Conservation (phyloP, 176 grass and related monocot genomes). For the Aegilops speltoides region DNA sequence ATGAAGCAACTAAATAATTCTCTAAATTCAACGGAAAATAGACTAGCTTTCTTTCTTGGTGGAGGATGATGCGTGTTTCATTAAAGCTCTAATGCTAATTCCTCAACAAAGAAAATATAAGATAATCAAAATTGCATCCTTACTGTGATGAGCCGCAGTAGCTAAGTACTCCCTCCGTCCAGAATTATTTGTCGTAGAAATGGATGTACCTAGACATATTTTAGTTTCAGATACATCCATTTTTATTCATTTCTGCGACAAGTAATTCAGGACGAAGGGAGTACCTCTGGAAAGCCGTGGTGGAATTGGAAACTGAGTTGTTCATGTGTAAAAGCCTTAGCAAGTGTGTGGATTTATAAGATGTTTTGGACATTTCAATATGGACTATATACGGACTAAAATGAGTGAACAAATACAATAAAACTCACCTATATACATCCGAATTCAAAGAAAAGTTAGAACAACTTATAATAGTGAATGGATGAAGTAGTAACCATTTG, state of each 20-base stretch:
- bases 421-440: too few relatives aligned
- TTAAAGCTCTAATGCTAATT: conserved; percentile 5
- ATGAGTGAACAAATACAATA: too few relatives aligned
- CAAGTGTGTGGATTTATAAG: not conserved
- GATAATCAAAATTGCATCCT: not conserved
- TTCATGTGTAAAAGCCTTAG: not conserved
- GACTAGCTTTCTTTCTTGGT: conserved; percentile 25
- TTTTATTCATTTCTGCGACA: too few relatives aligned
- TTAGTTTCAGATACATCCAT: too few relatives aligned
- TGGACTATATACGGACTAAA: too few relatives aligned
- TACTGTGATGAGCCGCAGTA: not conserved
- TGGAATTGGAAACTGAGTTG: conserved; percentile 5
- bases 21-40: not conserved
- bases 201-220: too few relatives aligned
- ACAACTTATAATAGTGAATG: too few relatives aligned
- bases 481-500: not conserved
- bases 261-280: too few relatives aligned
- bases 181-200: too few relatives aligned
- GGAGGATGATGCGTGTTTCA: conserved; percentile 18
- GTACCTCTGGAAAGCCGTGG: not conserved
- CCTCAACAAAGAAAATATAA: not conserved
- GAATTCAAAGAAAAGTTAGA: too few relatives aligned
- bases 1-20: too few relatives aligned
- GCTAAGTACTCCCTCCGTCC: not conserved
- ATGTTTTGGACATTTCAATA: too few relatives aligned